Evolutionary conservation across 139 green algal species (phyloP).

Genomic region (Tetraselmis striata): DNA sequence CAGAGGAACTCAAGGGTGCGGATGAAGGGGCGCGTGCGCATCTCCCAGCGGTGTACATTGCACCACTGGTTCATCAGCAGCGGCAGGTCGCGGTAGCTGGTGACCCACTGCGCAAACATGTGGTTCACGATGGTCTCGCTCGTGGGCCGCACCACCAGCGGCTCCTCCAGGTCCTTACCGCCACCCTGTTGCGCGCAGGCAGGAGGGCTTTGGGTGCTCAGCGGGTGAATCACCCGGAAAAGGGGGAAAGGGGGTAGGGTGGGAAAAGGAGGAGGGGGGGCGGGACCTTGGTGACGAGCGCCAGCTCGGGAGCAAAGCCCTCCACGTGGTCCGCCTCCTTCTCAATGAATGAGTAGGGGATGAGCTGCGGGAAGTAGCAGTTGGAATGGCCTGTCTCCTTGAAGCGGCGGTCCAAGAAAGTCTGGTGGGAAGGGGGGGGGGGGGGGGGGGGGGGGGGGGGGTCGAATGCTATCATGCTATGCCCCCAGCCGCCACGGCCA

Average conservation of each 20-base stretch:
- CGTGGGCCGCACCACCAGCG: slow-evolving; percentile 93
- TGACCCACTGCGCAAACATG: slow-evolving; percentile 92
- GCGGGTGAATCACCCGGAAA: background rate
- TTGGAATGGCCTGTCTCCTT: slow-evolving; percentile 86
- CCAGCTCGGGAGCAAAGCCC: slow-evolving; percentile 97
- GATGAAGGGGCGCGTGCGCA: slow-evolving; percentile 96
- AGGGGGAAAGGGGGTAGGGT: background rate
- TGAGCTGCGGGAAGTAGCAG: slow-evolving; percentile 97
- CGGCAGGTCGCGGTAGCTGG: slow-evolving; percentile 91
- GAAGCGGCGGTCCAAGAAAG: slow-evolving; percentile 41
- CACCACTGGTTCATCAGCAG: slow-evolving; percentile 97
- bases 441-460: too few relatives aligned
- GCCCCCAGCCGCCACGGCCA: too few relatives aligned
- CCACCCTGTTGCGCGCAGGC: slow-evolving; percentile 32
- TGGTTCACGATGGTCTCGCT: slow-evolving; percentile 98
- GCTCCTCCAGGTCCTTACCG: slow-evolving; percentile 95
- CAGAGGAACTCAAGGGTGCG: slow-evolving; percentile 98
- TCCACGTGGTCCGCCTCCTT: slow-evolving; percentile 98
- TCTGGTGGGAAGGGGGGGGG: too few relatives aligned
- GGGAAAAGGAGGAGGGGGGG: background rate
- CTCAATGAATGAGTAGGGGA: slow-evolving; percentile 93
- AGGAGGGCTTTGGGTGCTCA: background rate
- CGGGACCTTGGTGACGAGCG: slow-evolving; percentile 85
- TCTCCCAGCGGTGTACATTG: slow-evolving; percentile 98
- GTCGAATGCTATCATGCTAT: too few relatives aligned